Percentiles rank a stretch among this genome's conserved stretches.
These are phyloP conservation scores for Hordeum vulgare DNA, from an alignment of 176 grass and related monocot species.

Conservation along the genomic window DNA sequence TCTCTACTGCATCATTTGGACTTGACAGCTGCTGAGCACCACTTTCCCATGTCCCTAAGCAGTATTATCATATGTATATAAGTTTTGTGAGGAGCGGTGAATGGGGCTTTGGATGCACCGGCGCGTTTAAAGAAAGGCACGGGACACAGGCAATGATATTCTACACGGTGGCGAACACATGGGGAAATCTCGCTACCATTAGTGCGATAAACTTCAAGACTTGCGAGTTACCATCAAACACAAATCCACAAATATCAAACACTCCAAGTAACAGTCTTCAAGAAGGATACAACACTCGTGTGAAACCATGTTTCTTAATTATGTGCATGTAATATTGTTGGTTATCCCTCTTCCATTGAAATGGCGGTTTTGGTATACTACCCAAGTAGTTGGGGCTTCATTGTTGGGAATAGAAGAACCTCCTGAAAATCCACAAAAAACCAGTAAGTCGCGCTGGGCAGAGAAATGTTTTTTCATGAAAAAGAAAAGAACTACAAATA, in stretches of 20 bases:
- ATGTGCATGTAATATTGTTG: background rate
- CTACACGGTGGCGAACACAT: too few species aligned
- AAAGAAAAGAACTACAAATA: background rate
- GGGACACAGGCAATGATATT: too few species aligned
- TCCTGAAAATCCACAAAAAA: background rate
- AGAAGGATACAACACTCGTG: background rate
- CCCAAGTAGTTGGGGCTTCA: background rate
- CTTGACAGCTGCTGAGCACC: background rate
- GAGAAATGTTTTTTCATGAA: background rate
- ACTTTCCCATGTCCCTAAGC: too few species aligned
- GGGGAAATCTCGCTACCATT: too few species aligned
- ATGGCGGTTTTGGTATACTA: background rate
- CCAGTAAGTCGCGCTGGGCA: background rate
- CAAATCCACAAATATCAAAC: too few species aligned
- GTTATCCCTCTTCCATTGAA: background rate
- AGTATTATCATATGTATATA: too few species aligned
- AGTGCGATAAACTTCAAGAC: too few species aligned
- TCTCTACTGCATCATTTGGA: conserved; percentile 41
- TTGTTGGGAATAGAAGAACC: background rate
- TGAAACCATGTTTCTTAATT: background rate
- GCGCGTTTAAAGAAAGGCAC: too few species aligned
- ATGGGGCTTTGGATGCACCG: too few species aligned
- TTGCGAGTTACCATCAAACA: too few species aligned
- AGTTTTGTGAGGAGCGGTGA: too few species aligned
- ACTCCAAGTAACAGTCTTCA: too few species aligned